phyloP scores from a whole-genome alignment of 805 yeast genomes.

The Pichia thaimueangensis region DNA sequence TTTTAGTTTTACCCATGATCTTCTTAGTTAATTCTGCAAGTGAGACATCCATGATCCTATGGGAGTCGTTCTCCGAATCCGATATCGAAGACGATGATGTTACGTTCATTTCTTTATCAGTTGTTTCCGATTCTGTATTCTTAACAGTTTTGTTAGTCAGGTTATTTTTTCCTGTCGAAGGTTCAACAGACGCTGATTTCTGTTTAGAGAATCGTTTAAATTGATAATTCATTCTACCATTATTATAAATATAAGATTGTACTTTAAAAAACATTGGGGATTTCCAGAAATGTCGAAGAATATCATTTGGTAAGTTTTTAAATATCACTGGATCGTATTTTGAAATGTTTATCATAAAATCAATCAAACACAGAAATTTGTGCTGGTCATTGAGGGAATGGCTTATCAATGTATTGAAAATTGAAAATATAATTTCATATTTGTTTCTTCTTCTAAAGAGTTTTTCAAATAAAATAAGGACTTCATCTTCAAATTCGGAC shows the following conservation, averaged over 20 bases:
- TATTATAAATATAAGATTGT: slow-evolving; percentile 13
- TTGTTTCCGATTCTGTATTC: background rate
- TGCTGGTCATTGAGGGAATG: slow-evolving; percentile 9
- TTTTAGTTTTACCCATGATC: slow-evolving; percentile 10
- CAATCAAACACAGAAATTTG: slow-evolving; percentile 21
- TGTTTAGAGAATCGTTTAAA: slow-evolving; percentile 11
- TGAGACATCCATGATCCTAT: slow-evolving; percentile 10
- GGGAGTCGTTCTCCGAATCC: background rate
- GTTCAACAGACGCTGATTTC: background rate
- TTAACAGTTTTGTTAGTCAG: background rate
- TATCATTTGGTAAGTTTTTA: slow-evolving; percentile 20
- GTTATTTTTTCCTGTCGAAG: background rate
- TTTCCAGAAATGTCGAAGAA: slow-evolving; percentile 9
- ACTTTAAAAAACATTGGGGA: slow-evolving; percentile 12
- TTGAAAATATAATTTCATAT: slow-evolving; percentile 13
- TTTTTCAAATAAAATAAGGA: slow-evolving; percentile 16
- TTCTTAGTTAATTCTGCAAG: slow-evolving; percentile 15
- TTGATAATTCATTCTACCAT: slow-evolving; percentile 20
- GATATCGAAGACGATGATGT: background rate
- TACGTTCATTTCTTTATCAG: background rate
- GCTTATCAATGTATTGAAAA: slow-evolving; percentile 13
- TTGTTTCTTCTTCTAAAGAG: slow-evolving; percentile 12
- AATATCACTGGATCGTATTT: slow-evolving; percentile 19
- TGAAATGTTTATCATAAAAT: slow-evolving; percentile 20
- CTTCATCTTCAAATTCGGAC: slow-evolving; percentile 20